These are phyloP conservation scores for Acanthamoeba lenticulata DNA, from an alignment of 208 protist species.

Conservation along the genomic window DNA sequence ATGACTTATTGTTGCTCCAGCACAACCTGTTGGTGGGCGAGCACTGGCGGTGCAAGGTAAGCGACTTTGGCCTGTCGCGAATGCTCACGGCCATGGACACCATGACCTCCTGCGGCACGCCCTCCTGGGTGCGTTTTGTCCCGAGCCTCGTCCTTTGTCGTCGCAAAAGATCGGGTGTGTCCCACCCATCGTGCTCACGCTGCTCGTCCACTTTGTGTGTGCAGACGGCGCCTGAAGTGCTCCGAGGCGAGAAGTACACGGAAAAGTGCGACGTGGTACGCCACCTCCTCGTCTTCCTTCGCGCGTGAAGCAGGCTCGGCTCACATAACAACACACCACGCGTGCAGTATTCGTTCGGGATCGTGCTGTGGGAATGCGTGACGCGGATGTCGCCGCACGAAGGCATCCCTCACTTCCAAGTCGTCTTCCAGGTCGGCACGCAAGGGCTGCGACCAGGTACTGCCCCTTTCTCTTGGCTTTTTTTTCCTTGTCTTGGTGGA, in stretches of 20 bases:
- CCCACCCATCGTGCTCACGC: background rate
- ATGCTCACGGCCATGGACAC: constrained; percentile 35
- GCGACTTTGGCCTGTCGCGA: constrained; percentile 39
- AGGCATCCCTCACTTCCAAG: constrained; percentile 61
- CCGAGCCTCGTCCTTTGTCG: background rate
- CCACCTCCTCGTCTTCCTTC: background rate
- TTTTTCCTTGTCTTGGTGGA: background rate
- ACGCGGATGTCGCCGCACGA: constrained; percentile 42
- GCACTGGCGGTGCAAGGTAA: constrained; percentile 53
- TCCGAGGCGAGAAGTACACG: constrained; percentile 66
- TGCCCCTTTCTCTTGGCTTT: background rate
- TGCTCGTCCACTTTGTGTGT: background rate
- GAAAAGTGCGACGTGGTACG: constrained; percentile 62
- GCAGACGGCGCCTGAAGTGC: constrained; percentile 65
- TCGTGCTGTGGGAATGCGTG: constrained; percentile 64
- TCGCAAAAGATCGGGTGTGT: background rate
- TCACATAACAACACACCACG: no score
- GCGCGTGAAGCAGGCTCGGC: background rate
- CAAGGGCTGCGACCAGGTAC: constrained; percentile 60
- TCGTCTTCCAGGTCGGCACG: constrained; percentile 64
- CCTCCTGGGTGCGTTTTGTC: constrained; percentile 59
- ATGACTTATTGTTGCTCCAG: background rate
- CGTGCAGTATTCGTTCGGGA: constrained; percentile 39
- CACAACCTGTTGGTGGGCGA: constrained; percentile 53
- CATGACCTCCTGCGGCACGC: constrained; percentile 66